A percentile compares a stretch with the other conserved stretches of the same genome.
These are phyloP conservation scores for Plasmopara viticola DNA, from an alignment of 352 stramenopile genomes.

Conservation along the genomic window DNA sequence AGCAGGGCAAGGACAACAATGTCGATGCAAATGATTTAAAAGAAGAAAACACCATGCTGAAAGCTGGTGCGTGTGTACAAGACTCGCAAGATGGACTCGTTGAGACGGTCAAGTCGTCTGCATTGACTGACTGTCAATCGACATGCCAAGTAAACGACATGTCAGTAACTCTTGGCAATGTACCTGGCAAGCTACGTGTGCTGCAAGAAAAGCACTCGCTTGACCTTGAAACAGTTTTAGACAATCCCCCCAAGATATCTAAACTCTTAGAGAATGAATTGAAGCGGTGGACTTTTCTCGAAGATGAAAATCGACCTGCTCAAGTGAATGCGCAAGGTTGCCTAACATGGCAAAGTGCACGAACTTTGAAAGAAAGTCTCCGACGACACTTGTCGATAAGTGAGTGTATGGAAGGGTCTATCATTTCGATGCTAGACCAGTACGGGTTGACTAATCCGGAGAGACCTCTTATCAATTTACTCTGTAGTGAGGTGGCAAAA, in stretches of 20 bases:
- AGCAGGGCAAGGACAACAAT: slow-evolving; percentile 52
- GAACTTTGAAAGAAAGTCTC: slow-evolving; percentile 11
- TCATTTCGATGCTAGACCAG: slow-evolving; percentile 26
- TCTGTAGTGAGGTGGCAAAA: slow-evolving; percentile 20
- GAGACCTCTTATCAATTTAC: slow-evolving; percentile 14
- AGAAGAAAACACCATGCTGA: slow-evolving; percentile 1
- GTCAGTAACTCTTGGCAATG: background rate
- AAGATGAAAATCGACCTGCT: slow-evolving; percentile 16
- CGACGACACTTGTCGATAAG: slow-evolving; percentile 14
- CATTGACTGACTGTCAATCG: slow-evolving; percentile 5
- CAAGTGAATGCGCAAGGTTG: slow-evolving; percentile 13
- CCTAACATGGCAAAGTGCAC: slow-evolving; percentile 17
- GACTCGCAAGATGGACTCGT: background rate
- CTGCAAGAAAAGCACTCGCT: background rate
- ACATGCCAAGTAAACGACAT: slow-evolving; percentile 12
- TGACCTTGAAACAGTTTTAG: slow-evolving; percentile 1
- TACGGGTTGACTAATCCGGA: slow-evolving; percentile 20
- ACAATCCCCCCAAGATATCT: slow-evolving; percentile 9
- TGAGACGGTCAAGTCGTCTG: slow-evolving; percentile 1
- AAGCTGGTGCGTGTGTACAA: background rate
- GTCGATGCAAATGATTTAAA: slow-evolving; percentile 15
- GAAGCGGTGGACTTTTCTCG: slow-evolving; percentile 21
- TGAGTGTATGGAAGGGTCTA: slow-evolving; percentile 19
- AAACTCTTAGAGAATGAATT: slow-evolving; percentile 22
- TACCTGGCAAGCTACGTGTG: slow-evolving; percentile 2